phyloP scores from a whole-genome alignment of 768 basidiomycete species.

The Tricholoma matsutake region DNA sequence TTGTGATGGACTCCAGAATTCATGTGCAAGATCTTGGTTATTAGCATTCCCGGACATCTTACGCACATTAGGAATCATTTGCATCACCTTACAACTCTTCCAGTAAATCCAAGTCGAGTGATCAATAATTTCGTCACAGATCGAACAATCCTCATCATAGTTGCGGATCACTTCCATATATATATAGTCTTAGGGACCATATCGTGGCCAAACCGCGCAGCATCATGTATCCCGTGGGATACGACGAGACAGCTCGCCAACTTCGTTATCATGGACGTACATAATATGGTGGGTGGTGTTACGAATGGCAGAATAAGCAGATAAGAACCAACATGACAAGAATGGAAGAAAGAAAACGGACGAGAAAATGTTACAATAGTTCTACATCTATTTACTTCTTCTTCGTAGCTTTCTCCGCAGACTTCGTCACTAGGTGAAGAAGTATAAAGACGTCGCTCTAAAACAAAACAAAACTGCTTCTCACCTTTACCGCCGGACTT shows the following conservation, averaged over 20 bases:
- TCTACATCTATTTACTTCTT: slow-evolving; percentile 92
- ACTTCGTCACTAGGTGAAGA: slow-evolving; percentile 72
- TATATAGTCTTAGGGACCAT: too few relatives aligned
- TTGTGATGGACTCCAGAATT: not conserved
- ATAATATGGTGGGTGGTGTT: slow-evolving; percentile 32
- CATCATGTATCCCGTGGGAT: not conserved
- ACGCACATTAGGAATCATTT: too few relatives aligned
- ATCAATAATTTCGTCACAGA: too few relatives aligned
- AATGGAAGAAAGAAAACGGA: slow-evolving; percentile 45
- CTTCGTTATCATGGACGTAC: slow-evolving; percentile 48
- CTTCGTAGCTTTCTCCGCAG: slow-evolving; percentile 94
- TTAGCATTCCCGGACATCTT: too few relatives aligned
- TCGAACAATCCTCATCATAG: too few relatives aligned
- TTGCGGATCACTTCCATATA: too few relatives aligned
- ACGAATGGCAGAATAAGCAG: slow-evolving; percentile 32
- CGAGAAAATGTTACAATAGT: slow-evolving; percentile 58
- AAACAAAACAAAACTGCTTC: slow-evolving; percentile 15
- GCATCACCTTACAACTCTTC: too few relatives aligned
- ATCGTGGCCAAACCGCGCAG: too few relatives aligned
- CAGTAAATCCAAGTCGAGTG: too few relatives aligned
- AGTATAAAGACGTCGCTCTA: not conserved
- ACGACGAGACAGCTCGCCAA: slow-evolving; percentile 12
- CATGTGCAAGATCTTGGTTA: not conserved
- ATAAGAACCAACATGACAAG: slow-evolving; percentile 35
- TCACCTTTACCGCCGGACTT: slow-evolving; percentile 83